Conservation (phyloP, 2,329 filamentous ascomycete genomes). For the Xylaria multiplex region DNA sequence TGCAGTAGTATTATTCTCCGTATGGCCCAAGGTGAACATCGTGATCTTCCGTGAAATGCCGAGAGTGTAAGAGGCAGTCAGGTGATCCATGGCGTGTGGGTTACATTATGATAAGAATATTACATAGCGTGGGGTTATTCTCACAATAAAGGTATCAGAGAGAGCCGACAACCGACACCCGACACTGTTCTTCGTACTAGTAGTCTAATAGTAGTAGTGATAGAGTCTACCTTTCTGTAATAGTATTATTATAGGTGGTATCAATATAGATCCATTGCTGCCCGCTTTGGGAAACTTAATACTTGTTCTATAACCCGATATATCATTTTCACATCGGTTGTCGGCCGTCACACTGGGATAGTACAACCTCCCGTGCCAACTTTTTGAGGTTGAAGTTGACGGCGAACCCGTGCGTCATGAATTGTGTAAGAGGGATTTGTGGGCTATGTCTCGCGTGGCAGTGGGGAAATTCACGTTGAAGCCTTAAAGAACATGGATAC, state of each 20-base stretch:
- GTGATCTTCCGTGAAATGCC: slow-evolving; percentile 25
- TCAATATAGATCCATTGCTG: slow-evolving; percentile 20
- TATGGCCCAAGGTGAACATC: slow-evolving; percentile 28
- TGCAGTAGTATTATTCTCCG: slow-evolving; percentile 26
- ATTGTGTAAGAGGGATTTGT: slow-evolving; percentile 6
- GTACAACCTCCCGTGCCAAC: no score
- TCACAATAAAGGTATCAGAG: slow-evolving; percentile 16
- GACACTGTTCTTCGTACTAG: slow-evolving; percentile 1
- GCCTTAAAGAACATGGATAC: slow-evolving; percentile 2
- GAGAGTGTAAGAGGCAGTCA: slow-evolving; percentile 31
- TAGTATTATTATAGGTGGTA: slow-evolving; percentile 17
- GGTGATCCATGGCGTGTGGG: slow-evolving; percentile 31
- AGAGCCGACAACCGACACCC: not conserved
- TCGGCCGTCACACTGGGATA: not conserved
- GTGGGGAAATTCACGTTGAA: slow-evolving; percentile 18
- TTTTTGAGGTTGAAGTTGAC: not conserved
- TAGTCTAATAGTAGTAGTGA: not conserved
- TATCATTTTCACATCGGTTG: slow-evolving; percentile 16
- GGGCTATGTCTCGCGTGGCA: slow-evolving; percentile 25
- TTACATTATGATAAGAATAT: slow-evolving; percentile 30
- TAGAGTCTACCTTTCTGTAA: not conserved
- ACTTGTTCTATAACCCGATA: slow-evolving; percentile 19
- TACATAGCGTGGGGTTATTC: slow-evolving; percentile 25
- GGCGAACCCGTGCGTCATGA: not conserved
- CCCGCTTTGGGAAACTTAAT: slow-evolving; percentile 25